A percentile compares a stretch with the other conserved stretches of the same genome.
Evolutionary conservation across 2,329 filamentous ascomycete genomes (phyloP).

Genomic region (Chaetomium strumarium): DNA sequence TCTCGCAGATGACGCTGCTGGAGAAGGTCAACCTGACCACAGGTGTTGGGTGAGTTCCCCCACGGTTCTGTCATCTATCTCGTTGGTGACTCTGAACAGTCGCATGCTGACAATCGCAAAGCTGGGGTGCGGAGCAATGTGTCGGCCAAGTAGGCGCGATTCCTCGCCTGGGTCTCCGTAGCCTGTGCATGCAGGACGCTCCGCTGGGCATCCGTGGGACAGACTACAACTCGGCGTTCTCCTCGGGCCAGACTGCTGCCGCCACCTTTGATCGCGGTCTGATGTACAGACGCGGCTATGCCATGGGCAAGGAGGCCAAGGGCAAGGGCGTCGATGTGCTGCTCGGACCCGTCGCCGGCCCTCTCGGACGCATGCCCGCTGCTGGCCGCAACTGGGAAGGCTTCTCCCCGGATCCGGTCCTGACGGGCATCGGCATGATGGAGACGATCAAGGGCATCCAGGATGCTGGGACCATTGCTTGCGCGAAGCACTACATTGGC

Average conservation of each 20-base stretch:
- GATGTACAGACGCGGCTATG: conserved; percentile 62
- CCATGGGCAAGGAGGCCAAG: conserved; percentile 66
- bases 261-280: conserved; percentile 75
- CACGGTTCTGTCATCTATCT: not conserved
- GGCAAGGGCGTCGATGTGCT: conserved; percentile 69
- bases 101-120: conserved; percentile 25
- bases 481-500: conserved; percentile 65
- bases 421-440: conserved; percentile 65
- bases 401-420: conserved; percentile 66
- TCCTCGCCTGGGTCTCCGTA: conserved; percentile 62
- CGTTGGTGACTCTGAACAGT: not conserved
- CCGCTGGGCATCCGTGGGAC: conserved; percentile 71
- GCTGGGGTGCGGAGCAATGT: conserved; percentile 64
- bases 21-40: conserved; percentile 97
- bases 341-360: conserved; percentile 68
- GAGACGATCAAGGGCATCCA: conserved; percentile 76
- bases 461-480: conserved; percentile 70
- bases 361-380: conserved; percentile 61
- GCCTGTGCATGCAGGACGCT: conserved; percentile 81
- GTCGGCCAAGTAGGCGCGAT: conserved; percentile 71
- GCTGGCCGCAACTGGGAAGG: conserved; percentile 69
- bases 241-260: conserved; percentile 70
- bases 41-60: conserved; percentile 68
- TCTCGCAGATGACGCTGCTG: conserved; percentile 72
- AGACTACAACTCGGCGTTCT: conserved; percentile 78